Conservation (phyloP, 2,329 filamentous ascomycete species). For the Setomelanomma holmii region DNA sequence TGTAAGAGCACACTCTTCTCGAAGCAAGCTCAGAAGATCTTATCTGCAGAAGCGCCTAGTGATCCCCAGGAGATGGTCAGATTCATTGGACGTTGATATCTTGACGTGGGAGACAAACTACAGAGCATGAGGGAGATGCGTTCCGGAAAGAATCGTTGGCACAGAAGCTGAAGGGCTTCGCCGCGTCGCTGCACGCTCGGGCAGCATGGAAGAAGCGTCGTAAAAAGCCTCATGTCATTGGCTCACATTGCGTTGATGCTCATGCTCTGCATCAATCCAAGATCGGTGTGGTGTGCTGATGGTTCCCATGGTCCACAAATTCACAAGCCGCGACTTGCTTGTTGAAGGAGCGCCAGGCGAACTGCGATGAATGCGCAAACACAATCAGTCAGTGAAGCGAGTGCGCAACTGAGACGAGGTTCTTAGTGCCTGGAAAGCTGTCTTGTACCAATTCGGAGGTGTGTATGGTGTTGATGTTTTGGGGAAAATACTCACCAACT, state of each 20-base stretch:
- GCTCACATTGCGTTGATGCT: neutral
- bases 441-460: too few species aligned
- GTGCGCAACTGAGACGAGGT: too few species aligned
- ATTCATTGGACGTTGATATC: neutral
- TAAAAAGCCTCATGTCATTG: neutral
- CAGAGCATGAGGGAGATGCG: neutral
- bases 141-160: neutral
- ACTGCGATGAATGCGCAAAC: too few species aligned
- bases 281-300: neutral
- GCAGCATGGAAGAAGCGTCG: neutral
- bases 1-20: slow-evolving; percentile 7
- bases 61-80: neutral
- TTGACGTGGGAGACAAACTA: neutral
- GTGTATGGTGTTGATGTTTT: too few species aligned
- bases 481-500: too few species aligned
- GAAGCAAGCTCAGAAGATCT: slow-evolving; percentile 1
- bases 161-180: neutral
- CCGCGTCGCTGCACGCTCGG: neutral
- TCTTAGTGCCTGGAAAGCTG: too few species aligned
- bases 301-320: too few species aligned
- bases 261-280: neutral
- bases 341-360: too few species aligned
- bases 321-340: too few species aligned
- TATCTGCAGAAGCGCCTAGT: neutral
- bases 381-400: too few species aligned